Conservation (phyloP, 2,329 filamentous ascomycete genomes). For the Claviceps sp. region DNA sequence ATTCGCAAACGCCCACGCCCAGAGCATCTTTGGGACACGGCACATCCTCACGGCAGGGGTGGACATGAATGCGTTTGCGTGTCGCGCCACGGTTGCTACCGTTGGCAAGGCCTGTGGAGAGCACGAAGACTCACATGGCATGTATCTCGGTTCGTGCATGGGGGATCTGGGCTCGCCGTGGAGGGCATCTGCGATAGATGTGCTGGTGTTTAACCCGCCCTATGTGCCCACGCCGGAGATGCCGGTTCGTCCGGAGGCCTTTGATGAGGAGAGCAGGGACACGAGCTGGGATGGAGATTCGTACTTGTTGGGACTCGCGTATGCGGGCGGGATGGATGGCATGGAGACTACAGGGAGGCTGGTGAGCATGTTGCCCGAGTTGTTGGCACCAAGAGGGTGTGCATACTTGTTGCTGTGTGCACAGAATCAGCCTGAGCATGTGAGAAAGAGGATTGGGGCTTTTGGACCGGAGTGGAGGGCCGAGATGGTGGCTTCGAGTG, state of each 20-base stretch:
- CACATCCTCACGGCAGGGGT: conserved; percentile 61
- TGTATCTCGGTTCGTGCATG: conserved; percentile 53
- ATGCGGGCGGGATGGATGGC: conserved; percentile 77
- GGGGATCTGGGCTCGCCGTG: conserved; percentile 58
- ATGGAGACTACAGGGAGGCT: conserved; percentile 88
- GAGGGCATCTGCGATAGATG: conserved; percentile 48
- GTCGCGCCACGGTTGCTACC: conserved; percentile 59
- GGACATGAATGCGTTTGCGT: conserved; percentile 80
- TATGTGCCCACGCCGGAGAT: conserved; percentile 80
- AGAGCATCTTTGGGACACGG: conserved; percentile 55
- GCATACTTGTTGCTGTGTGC: conserved; percentile 85
- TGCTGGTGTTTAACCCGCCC: conserved; percentile 92
- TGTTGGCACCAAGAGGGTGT: conserved; percentile 56
- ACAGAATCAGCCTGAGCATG: conserved; percentile 71
- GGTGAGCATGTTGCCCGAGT: conserved; percentile 51
- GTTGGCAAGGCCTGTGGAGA: conserved; percentile 33
- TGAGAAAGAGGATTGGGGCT: conserved; percentile 45
- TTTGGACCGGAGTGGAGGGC: conserved; percentile 53
- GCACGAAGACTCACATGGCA: conserved; percentile 24
- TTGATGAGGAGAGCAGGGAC: conserved; percentile 10
- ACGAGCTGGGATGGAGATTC: conserved; percentile 64
- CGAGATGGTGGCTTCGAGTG: conserved; percentile 68
- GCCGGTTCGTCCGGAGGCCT: conserved; percentile 36
- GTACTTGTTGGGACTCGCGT: conserved; percentile 70
- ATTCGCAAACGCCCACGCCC: conserved; percentile 68